A percentile compares a stretch with the other conserved stretches of the same genome.
Evolutionary conservation across 768 basidiomycete species (phyloP).

Genomic region (Chalciporus piperatus): DNA sequence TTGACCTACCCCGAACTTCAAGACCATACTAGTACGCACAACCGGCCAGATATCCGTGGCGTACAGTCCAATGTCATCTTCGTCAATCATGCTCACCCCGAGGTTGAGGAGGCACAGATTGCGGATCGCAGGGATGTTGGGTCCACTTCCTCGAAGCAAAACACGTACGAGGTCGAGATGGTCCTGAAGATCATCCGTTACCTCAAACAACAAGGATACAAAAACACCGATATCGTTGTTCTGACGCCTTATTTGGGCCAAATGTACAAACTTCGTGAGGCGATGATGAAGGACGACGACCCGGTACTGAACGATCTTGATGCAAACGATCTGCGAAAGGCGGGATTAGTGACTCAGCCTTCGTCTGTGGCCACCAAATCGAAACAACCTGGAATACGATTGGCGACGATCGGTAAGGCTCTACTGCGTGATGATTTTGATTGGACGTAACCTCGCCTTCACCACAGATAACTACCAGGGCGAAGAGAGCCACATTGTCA

Average conservation of each 20-base stretch:
- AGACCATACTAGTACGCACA: conserved; percentile 50
- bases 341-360: conserved; percentile 46
- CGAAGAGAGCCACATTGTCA: conserved; percentile 69
- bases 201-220: conserved; percentile 67
- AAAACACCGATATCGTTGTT: conserved; percentile 56
- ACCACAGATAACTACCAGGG: conserved; percentile 71
- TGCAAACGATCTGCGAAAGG: conserved; percentile 53
- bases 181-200: conserved; percentile 65
- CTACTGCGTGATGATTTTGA: neutral
- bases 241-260: conserved; percentile 73
- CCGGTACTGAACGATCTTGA: conserved; percentile 66
- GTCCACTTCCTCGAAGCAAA: conserved; percentile 58
- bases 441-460: neutral
- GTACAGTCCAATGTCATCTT: conserved; percentile 60
- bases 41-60: conserved; percentile 53
- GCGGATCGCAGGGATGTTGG: conserved; percentile 47
- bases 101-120: conserved; percentile 45
- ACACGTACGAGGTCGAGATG: conserved; percentile 60
- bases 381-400: conserved; percentile 39
- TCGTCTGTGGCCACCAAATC: conserved; percentile 40
- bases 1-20: conserved; percentile 69
- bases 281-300: conserved; percentile 46
- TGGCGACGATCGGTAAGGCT: conserved; percentile 63
- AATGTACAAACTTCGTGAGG: conserved; percentile 45
- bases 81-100: conserved; percentile 54